These are phyloP conservation scores for Apiospora rasikravindrae DNA, from an alignment of 2,329 filamentous ascomycete genomes.

Conservation along the genomic window DNA sequence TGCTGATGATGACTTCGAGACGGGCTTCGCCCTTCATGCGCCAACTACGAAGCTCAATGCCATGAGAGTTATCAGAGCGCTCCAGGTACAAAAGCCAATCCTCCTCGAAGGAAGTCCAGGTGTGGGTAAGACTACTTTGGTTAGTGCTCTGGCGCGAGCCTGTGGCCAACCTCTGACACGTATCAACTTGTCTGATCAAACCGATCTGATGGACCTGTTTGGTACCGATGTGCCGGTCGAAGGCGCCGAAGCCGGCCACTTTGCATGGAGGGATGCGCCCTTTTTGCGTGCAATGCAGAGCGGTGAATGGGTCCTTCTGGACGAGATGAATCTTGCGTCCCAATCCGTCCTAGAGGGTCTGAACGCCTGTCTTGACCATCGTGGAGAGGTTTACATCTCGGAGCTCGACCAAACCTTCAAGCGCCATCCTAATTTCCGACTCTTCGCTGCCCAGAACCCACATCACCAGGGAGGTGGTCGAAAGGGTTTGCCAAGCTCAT, in stretches of 20 bases:
- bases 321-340: constrained; percentile 98
- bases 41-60: constrained; percentile 89
- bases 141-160: constrained; percentile 80
- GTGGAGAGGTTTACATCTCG: constrained; percentile 93
- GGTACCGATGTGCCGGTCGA: constrained; percentile 96
- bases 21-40: constrained; percentile 80
- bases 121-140: constrained; percentile 94
- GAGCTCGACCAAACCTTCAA: constrained; percentile 95
- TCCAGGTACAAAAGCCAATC: constrained; percentile 90
- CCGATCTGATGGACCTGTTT: constrained; percentile 96
- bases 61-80: constrained; percentile 86
- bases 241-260: constrained; percentile 87
- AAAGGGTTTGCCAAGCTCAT: constrained; percentile 92
- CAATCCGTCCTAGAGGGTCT: constrained; percentile 95
- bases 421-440: constrained; percentile 85
- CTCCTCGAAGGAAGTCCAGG: constrained; percentile 96
- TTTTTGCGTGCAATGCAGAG: constrained; percentile 97
- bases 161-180: constrained; percentile 84
- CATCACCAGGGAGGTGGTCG: constrained; percentile 96
- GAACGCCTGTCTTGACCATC: constrained; percentile 95
- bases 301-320: constrained; percentile 93
- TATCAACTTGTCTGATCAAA: constrained; percentile 98
- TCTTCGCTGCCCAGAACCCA: constrained; percentile 97
- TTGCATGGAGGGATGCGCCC: constrained; percentile 93
- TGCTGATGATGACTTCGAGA: constrained; percentile 53